Percentiles rank a stretch among this genome's conserved stretches.
These are phyloP conservation scores for Arthrocladium fulminans DNA, from an alignment of 2,329 filamentous ascomycete genomes.

Conservation along the genomic window DNA sequence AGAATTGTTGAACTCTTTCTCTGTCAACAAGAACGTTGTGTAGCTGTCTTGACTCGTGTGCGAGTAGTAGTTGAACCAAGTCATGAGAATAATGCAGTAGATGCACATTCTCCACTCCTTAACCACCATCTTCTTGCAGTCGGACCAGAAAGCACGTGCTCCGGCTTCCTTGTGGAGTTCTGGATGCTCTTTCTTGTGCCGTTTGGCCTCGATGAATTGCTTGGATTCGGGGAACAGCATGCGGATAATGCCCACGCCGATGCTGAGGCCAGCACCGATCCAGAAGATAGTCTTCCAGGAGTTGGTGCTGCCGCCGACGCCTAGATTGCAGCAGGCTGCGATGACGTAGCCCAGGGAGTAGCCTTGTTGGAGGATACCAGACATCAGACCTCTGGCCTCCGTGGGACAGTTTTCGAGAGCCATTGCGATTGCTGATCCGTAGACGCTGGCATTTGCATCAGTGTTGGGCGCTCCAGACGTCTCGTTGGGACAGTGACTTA, in stretches of 20 bases:
- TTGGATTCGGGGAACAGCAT: slow-evolving; percentile 63
- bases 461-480: no score
- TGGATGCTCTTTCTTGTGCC: slow-evolving; percentile 36
- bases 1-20: slow-evolving; percentile 59
- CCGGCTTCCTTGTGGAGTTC: slow-evolving; percentile 34
- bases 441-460: no score
- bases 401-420: slow-evolving; percentile 63
- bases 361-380: slow-evolving; percentile 72
- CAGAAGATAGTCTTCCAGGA: slow-evolving; percentile 70
- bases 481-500: no score
- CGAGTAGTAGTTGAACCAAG: slow-evolving; percentile 64
- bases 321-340: slow-evolving; percentile 65
- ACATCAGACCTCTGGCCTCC: slow-evolving; percentile 69
- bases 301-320: slow-evolving; percentile 49
- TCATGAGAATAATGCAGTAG: slow-evolving; percentile 72
- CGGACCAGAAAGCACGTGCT: slow-evolving; percentile 53
- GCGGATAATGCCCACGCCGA: slow-evolving; percentile 56
- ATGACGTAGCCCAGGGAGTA: slow-evolving; percentile 74
- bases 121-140: slow-evolving; percentile 58
- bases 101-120: slow-evolving; percentile 68
- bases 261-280: slow-evolving; percentile 45
- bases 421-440: slow-evolving; percentile 71
- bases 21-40: slow-evolving; percentile 67
- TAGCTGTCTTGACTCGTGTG: slow-evolving; percentile 75
- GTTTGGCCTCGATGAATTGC: slow-evolving; percentile 62